phyloP scores from a whole-genome alignment of 352 stramenopile genomes.

The Globisporangium apiculatum region DNA sequence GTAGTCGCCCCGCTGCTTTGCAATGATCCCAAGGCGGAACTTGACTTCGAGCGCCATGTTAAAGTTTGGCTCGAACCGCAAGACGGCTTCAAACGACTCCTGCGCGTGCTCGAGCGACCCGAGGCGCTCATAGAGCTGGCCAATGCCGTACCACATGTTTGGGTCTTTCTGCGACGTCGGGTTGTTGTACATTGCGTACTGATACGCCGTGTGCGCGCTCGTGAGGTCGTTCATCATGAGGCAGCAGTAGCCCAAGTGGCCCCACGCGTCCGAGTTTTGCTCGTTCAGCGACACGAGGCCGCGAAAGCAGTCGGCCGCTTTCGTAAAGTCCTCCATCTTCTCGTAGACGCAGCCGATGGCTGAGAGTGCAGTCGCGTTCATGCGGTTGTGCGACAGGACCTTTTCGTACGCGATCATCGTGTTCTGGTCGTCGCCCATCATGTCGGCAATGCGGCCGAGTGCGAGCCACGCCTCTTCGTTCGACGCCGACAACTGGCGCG shows the following conservation, averaged over 20 bases:
- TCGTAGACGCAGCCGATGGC: conserved; percentile 84
- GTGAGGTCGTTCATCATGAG: conserved; percentile 88
- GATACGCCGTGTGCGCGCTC: conserved; percentile 80
- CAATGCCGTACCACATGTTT: conserved; percentile 86
- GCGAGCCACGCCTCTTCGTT: conserved; percentile 84
- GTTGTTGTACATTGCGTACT: conserved; percentile 89
- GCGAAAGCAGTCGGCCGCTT: conserved; percentile 84
- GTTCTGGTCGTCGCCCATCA: conserved; percentile 88
- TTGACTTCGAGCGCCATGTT: conserved; percentile 86
- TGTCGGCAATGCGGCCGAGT: conserved; percentile 80
- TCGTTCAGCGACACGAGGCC: conserved; percentile 76
- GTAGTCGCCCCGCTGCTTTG: conserved; percentile 77
- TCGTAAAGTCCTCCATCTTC: conserved; percentile 84
- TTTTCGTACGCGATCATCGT: conserved; percentile 86
- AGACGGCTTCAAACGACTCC: conserved; percentile 79
- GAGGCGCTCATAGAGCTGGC: conserved; percentile 80
- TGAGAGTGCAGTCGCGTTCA: conserved; percentile 78
- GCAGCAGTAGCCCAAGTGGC: conserved; percentile 82
- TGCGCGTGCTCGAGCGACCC: conserved; percentile 80
- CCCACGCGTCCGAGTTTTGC: conserved; percentile 82
- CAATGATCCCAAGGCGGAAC: conserved; percentile 80
- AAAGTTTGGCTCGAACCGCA: conserved; percentile 83
- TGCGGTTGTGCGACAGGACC: conserved; percentile 80
- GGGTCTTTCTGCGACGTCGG: conserved; percentile 82
- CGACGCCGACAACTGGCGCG: conserved; percentile 60